Percentiles rank a stretch among this genome's conserved stretches.
Evolutionary conservation across 2,329 filamentous ascomycete genomes (phyloP).

Genomic region (Claviceps sp.): DNA sequence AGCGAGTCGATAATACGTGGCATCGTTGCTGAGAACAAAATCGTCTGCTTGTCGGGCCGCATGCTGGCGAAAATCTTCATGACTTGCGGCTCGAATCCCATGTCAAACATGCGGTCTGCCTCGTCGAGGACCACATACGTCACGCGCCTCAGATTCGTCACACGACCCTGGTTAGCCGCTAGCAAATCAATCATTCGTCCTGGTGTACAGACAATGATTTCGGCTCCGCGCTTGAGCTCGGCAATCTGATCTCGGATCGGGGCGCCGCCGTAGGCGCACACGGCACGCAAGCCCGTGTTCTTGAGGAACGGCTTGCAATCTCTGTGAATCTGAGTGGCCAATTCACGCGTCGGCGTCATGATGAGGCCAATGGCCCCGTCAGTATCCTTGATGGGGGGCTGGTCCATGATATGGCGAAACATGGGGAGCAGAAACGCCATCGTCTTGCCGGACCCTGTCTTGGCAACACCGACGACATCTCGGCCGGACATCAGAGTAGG

Average conservation of each 20-base stretch:
- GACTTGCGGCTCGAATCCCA: conserved; percentile 97
- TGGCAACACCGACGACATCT: conserved; percentile 91
- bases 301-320: conserved; percentile 94
- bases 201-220: conserved; percentile 90
- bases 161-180: conserved; percentile 83
- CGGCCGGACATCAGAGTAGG: conserved; percentile 91
- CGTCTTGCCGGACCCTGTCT: conserved; percentile 96
- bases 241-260: conserved; percentile 97
- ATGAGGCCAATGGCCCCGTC: conserved; percentile 84
- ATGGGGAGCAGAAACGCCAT: conserved; percentile 91
- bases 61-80: conserved; percentile 92
- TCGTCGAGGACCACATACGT: conserved; percentile 95
- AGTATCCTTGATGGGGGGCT: conserved; percentile 63
- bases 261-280: conserved; percentile 88
- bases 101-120: conserved; percentile 98
- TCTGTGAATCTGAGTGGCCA: conserved; percentile 84
- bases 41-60: conserved; percentile 82
- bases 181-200: conserved; percentile 92
- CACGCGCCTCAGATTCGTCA: conserved; percentile 78
- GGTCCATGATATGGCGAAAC: conserved; percentile 96
- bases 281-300: conserved; percentile 67
- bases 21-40: conserved; percentile 94
- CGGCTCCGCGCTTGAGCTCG: conserved; percentile 85
- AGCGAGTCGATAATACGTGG: conserved; percentile 83
- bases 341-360: conserved; percentile 86